Evolutionary conservation across 768 basidiomycete genomes (phyloP).

Genomic region (Tricholoma matsutake): DNA sequence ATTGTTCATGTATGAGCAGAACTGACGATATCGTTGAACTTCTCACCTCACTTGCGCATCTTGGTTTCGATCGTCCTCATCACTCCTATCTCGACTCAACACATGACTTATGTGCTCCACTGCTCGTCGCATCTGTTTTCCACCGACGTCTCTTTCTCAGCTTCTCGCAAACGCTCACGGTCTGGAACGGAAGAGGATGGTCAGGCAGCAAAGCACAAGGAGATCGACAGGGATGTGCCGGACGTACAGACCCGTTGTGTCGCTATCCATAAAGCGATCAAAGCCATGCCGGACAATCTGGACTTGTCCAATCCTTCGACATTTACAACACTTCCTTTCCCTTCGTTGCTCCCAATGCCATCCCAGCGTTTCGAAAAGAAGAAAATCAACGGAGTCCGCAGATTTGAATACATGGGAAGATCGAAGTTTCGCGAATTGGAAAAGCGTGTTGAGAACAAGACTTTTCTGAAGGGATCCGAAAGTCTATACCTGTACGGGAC

Average conservation of each 20-base stretch:
- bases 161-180: conserved; percentile 5
- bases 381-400: conserved; percentile 4
- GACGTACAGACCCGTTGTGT: conserved; percentile 6
- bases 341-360: conserved; percentile 11
- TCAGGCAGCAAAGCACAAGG: conserved; percentile 6
- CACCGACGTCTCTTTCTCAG: conserved; percentile 6
- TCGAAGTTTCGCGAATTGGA: conserved; percentile 9
- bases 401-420: conserved; percentile 15
- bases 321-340: conserved; percentile 13
- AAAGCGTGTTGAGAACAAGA: neutral
- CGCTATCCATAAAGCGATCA: conserved; percentile 12
- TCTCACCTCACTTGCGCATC: neutral
- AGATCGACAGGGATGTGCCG: neutral
- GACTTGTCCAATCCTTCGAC: conserved; percentile 13
- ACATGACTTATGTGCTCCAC: conserved; percentile 6
- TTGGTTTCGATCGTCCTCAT: neutral
- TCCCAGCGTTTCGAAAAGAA: conserved; percentile 5
- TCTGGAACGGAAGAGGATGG: conserved; percentile 9
- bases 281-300: conserved; percentile 10
- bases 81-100: conserved; percentile 1
- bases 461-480: conserved; percentile 4
- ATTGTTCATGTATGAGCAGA: neutral
- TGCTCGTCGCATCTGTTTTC: conserved; percentile 6
- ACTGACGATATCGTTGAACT: neutral
- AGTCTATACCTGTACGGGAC: conserved; percentile 13